These are phyloP conservation scores for Paraphysoderma sedebokerense DNA, from an alignment of 371 early-diverging fungal genomes.

Conservation along the genomic window DNA sequence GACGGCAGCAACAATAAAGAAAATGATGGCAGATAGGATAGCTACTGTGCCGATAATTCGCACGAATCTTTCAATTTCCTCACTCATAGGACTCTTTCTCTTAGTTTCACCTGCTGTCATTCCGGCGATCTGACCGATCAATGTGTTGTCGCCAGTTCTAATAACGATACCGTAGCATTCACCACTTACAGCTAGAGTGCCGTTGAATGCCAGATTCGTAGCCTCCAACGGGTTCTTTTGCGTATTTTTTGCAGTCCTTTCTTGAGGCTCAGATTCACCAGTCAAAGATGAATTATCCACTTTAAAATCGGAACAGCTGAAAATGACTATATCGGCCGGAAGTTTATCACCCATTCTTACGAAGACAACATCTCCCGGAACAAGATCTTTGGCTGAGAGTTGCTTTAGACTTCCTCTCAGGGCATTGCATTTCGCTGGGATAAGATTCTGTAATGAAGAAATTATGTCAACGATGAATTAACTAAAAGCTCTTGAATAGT, in stretches of 20 bases:
- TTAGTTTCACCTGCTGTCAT: slow-evolving; percentile 57
- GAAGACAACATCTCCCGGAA: slow-evolving; percentile 73
- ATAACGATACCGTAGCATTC: slow-evolving; percentile 85
- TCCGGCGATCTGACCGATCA: slow-evolving; percentile 88
- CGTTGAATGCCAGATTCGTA: slow-evolving; percentile 72
- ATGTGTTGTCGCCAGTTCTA: slow-evolving; percentile 75
- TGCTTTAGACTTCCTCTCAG: slow-evolving; percentile 46
- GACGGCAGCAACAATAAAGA: slow-evolving; percentile 55
- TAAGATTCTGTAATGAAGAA: slow-evolving; percentile 50
- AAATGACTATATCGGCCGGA: slow-evolving; percentile 74
- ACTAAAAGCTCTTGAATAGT: background rate
- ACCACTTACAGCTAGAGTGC: slow-evolving; percentile 69
- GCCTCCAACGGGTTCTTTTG: slow-evolving; percentile 73
- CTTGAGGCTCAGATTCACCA: slow-evolving; percentile 87
- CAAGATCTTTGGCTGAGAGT: slow-evolving; percentile 49
- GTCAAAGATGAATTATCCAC: slow-evolving; percentile 95
- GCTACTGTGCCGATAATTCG: slow-evolving; percentile 72
- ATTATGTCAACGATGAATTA: too few species aligned
- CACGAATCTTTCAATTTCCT: slow-evolving; percentile 68
- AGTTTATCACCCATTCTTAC: slow-evolving; percentile 82
- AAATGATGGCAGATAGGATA: slow-evolving; percentile 45
- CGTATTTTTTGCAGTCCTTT: slow-evolving; percentile 34
- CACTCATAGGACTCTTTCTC: slow-evolving; percentile 45
- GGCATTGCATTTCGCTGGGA: slow-evolving; percentile 59
- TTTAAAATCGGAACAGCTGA: slow-evolving; percentile 59